phyloP scores from a whole-genome alignment of 164 flowering plant species.

The Vitis rupestris region DNA sequence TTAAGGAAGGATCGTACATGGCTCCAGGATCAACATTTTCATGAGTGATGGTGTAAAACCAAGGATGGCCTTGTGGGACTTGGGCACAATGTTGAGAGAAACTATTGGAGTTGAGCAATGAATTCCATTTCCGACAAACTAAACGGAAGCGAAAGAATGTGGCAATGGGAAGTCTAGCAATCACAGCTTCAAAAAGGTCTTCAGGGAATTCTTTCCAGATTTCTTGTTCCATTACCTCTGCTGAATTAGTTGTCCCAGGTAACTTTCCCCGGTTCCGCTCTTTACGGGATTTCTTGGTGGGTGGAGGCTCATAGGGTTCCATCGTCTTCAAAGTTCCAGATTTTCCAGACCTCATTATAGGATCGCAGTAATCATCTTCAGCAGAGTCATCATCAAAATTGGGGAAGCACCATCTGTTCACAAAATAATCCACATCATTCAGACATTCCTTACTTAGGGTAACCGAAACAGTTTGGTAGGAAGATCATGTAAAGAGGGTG shows the following conservation, averaged over 20 bases:
- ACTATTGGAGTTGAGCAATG: conserved; percentile 65
- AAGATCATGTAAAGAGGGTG: not conserved
- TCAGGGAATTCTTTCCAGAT: conserved; percentile 96
- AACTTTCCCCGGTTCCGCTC: conserved; percentile 53
- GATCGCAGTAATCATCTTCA: conserved; percentile 45
- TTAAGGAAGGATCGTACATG: conserved; percentile 73
- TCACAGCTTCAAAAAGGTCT: conserved; percentile 87
- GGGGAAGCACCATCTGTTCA: conserved; percentile 61
- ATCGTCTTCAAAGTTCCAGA: conserved; percentile 53
- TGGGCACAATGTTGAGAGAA: conserved; percentile 70
- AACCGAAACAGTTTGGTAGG: not conserved
- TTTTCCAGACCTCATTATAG: conserved; percentile 55
- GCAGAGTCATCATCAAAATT: conserved; percentile 45
- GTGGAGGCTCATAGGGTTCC: conserved; percentile 63
- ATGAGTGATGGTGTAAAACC: conserved; percentile 89
- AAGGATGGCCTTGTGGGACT: conserved; percentile 59
- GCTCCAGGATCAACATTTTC: conserved; percentile 70
- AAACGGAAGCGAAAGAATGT: conserved; percentile 79
- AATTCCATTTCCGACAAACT: conserved; percentile 88
- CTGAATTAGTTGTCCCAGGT: conserved; percentile 15
- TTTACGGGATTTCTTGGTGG: conserved; percentile 63
- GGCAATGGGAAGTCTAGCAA: conserved; percentile 83
- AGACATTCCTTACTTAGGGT: not conserved
- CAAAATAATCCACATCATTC: not conserved
- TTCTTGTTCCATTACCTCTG: conserved; percentile 57